Conservation (phyloP, 2,329 filamentous ascomycete species). For the Aspergillus fumigatiaffinis region DNA sequence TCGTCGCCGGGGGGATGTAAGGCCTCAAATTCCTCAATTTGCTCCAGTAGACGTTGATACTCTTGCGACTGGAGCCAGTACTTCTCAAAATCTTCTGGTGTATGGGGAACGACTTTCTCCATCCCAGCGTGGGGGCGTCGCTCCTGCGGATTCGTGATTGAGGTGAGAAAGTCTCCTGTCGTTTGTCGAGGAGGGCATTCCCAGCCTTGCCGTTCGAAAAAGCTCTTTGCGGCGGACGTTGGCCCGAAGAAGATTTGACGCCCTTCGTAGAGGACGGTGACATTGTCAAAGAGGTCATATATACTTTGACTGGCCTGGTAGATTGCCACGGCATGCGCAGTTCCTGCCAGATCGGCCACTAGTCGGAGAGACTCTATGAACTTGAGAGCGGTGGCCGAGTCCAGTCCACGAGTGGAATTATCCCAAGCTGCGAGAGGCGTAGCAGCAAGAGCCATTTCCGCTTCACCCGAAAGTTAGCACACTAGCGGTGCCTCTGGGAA, state of each 20-base stretch:
- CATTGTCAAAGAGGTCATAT: conserved; percentile 61
- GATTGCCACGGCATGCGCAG: conserved; percentile 48
- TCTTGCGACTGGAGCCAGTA: conserved; percentile 52
- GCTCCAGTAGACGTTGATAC: conserved; percentile 34
- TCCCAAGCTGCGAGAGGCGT: conserved; percentile 43
- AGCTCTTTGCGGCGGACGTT: conserved; percentile 54
- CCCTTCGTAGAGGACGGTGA: conserved; percentile 66
- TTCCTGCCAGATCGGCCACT: conserved; percentile 43
- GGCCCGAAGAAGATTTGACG: conserved; percentile 70
- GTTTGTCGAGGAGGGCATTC: conserved; percentile 62
- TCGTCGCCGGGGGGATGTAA: conserved; percentile 30
- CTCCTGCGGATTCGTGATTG: conserved; percentile 60
- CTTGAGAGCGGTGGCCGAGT: conserved; percentile 50
- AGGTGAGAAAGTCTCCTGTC: conserved; percentile 65
- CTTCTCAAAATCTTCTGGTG: conserved; percentile 63
- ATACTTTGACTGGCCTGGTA: conserved; percentile 47
- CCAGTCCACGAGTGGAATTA: conserved; percentile 44
- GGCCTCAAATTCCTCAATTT: conserved; percentile 35
- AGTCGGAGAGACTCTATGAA: conserved; percentile 49
- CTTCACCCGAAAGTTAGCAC: conserved; percentile 40
- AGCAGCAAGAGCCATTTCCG: conserved; percentile 48
- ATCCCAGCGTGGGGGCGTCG: conserved; percentile 53
- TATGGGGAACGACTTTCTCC: conserved; percentile 60
- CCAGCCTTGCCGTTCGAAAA: conserved; percentile 68
- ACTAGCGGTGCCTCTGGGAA: not conserved